A percentile compares a stretch with the other conserved stretches of the same genome.
Evolutionary conservation across 148 eudicot genomes (phyloP).

Genomic region (Oxyria digyna): DNA sequence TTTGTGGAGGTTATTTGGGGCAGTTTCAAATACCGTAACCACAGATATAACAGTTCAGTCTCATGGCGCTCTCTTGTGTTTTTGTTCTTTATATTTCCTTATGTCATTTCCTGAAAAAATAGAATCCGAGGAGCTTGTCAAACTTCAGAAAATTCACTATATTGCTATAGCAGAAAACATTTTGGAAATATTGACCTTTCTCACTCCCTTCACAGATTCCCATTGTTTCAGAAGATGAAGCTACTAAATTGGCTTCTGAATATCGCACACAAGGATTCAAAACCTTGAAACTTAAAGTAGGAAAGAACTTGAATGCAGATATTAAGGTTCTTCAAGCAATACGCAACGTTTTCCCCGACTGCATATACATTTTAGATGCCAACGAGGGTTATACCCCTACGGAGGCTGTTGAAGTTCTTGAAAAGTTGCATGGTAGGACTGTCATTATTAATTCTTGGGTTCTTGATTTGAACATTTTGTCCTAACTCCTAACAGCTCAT

Average conservation of each 20-base stretch:
- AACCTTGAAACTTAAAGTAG: slow-evolving; percentile 79
- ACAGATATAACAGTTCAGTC: slow-evolving; percentile 74
- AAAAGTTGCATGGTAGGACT: slow-evolving; percentile 47
- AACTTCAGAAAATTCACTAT: not conserved
- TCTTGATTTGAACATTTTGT: not conserved
- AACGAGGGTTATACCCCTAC: slow-evolving; percentile 70
- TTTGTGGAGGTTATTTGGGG: slow-evolving; percentile 84
- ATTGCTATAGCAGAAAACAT: not conserved
- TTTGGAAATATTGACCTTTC: not conserved
- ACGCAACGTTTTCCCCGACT: slow-evolving; percentile 48
- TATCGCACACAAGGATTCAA: slow-evolving; percentile 60
- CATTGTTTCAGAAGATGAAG: slow-evolving; percentile 50
- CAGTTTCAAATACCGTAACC: slow-evolving; percentile 52
- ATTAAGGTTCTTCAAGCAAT: slow-evolving; percentile 65
- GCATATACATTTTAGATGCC: slow-evolving; percentile 73
- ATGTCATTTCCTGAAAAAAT: not conserved
- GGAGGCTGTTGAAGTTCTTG: slow-evolving; percentile 72
- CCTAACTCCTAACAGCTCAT: not conserved
- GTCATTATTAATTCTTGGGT: not conserved
- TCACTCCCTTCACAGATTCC: slow-evolving; percentile 46
- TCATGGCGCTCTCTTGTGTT: slow-evolving; percentile 6
- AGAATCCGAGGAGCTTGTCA: not conserved
- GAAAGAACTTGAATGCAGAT: slow-evolving; percentile 60
- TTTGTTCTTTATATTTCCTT: not conserved
- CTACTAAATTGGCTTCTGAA: slow-evolving; percentile 57